Evolutionary conservation across 2,329 filamentous ascomycete genomes (phyloP), one percentile per base, ranked within the genome.

Genomic region (Ophiocordyceps robertsii): DNA sequence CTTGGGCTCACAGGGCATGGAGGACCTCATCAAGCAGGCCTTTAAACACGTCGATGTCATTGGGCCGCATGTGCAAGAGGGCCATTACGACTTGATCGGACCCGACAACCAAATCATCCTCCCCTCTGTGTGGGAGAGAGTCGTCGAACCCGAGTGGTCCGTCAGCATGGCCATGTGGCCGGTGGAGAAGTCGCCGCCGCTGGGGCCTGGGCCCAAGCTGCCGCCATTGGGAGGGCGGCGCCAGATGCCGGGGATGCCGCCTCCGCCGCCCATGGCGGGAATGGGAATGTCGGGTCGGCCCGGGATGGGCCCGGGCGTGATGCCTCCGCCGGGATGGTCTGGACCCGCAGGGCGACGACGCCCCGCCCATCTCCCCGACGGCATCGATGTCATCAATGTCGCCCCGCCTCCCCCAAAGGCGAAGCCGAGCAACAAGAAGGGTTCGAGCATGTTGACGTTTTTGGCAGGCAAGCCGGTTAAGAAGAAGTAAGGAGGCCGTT

Each of bases 51-150:
- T 92, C 40, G 84, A 88, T 39, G 67, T 80, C 12, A 78, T 90
- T 42, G 82, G 82, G 1, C 80, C 78, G 14, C 82, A 87, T 51
- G 84, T 92, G 24, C 76, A 80, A 49, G 74, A 84, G 44, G 84
- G 85, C 1, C 82, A 86, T 54, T 92, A 88, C 59, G 85, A 92
- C 57, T 66, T 92, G 36, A 73, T 86, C 41, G 85, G 83, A 0
- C 84, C 85, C 5, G 77, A 86, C 52, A 82, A 82, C 35, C 82
- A 92, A 57, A 88, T 90, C 49, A 89, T 92, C 52, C 74, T 92
- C 35, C 83, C 84, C 6, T 54, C 59, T 7, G 77, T 90, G 13
- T 92, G 85, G 85, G 84, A 89, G 50, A 84, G 80, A 51, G 81
- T 86, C 37, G 69, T 92, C 41, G 73, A 90, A 59, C 85, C 85